These are phyloP conservation scores for Cyclospora cayetanensis DNA, from an alignment of 169 alveolate species.

Conservation along the genomic window DNA sequence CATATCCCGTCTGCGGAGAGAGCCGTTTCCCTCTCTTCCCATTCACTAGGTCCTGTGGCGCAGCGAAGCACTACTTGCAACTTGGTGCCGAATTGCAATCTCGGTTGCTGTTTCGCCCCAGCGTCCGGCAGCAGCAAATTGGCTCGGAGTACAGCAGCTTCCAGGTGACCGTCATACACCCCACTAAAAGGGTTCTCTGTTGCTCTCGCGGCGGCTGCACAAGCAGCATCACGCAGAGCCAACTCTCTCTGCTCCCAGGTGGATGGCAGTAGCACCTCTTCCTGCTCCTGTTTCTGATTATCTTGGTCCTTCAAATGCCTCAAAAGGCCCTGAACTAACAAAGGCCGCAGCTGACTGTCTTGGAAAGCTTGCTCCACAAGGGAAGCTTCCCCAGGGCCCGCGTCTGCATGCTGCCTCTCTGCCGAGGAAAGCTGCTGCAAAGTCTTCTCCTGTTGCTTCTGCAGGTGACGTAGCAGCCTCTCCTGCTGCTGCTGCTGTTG, in stretches of 20 bases:
- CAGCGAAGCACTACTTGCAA: slow-evolving; percentile 48
- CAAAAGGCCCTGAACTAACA: slow-evolving; percentile 22
- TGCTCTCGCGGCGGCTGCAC: background rate
- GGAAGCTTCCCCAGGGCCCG: background rate
- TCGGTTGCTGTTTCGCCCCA: background rate
- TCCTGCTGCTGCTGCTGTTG: slow-evolving; percentile 19
- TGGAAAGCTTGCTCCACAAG: background rate
- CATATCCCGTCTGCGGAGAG: slow-evolving; percentile 34
- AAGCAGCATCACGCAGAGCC: slow-evolving; percentile 49
- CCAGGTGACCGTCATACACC: slow-evolving; percentile 26
- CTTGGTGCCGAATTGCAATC: slow-evolving; percentile 38
- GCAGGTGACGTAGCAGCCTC: background rate
- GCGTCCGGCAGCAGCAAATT: slow-evolving; percentile 36
- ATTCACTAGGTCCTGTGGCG: slow-evolving; percentile 55
- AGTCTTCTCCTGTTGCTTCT: background rate
- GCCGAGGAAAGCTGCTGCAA: background rate
- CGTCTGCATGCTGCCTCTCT: background rate
- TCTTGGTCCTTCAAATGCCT: background rate
- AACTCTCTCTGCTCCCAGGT: slow-evolving; percentile 46
- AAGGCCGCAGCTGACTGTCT: background rate
- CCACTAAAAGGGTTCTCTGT: background rate
- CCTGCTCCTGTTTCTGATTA: background rate
- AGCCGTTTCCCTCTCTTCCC: slow-evolving; percentile 49
- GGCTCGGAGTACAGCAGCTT: slow-evolving; percentile 17
- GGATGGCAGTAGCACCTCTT: background rate